A percentile compares a stretch with the other conserved stretches of the same genome.
These are phyloP conservation scores for Colletotrichum sp. DNA, from an alignment of 2,329 filamentous ascomycete genomes.

Conservation along the genomic window DNA sequence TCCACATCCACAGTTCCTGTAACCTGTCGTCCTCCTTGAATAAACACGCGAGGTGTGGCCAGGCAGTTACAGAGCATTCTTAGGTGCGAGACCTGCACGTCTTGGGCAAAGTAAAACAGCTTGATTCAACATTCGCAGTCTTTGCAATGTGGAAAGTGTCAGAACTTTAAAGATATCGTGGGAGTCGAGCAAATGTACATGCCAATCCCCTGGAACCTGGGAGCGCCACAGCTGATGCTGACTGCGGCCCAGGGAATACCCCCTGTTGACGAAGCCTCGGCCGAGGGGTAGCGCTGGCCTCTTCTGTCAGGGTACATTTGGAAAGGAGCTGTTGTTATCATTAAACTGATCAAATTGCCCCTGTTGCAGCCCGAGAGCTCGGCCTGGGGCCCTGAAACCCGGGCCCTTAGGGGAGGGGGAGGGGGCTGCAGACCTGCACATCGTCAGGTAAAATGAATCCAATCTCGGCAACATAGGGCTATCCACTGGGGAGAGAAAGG, in stretches of 20 bases:
- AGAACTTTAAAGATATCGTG: constrained; percentile 11
- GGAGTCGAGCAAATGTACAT: not conserved
- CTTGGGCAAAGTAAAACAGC: not conserved
- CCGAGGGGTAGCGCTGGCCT: not conserved
- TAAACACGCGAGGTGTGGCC: not conserved
- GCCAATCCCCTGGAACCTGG: not conserved
- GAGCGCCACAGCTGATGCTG: not conserved
- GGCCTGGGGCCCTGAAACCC: not conserved
- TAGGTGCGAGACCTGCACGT: not conserved
- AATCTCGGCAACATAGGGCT: not conserved
- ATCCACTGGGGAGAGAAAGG: not conserved
- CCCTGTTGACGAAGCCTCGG: not conserved
- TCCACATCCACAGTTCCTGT: not conserved
- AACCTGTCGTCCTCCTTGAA: not conserved
- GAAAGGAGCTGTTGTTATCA: not conserved
- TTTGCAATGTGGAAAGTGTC: not conserved
- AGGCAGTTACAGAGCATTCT: not conserved
- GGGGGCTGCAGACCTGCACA: not conserved
- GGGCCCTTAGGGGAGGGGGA: not conserved
- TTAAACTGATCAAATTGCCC: not conserved
- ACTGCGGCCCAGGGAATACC: not conserved
- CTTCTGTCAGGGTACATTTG: not conserved
- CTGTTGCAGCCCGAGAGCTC: not conserved
- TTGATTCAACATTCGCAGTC: not conserved
- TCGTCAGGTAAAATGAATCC: not conserved